Evolutionary conservation across 2,329 filamentous ascomycete genomes (phyloP), one percentile per base, ranked within the genome.

Genomic region (Kalmusia sp.): DNA sequence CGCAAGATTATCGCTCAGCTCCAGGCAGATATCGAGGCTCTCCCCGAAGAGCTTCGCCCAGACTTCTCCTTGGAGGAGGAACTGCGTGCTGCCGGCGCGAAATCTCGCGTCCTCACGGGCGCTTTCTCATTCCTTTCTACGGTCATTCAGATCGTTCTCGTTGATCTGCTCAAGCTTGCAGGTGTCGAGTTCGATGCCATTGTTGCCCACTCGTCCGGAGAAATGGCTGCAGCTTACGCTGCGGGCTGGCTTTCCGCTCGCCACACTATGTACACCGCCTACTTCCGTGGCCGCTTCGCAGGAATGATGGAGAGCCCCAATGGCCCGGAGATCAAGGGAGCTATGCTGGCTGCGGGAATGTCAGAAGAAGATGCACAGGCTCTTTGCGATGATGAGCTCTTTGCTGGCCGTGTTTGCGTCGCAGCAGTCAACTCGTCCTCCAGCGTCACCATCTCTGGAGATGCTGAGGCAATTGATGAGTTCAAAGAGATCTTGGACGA

Each of bases 171-270:
- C 1, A 15, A 17, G 2, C 11, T 17, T 21, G 58, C 47, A 37
- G 44, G 51, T n/a, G 45, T 65, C 9, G 19, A 30, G n/a, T 55
- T 58, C 15, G 22, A 34, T 33, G 48, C 39, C 12, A 54, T 59
- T 12, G 53, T 60, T 14, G 63, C 55, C 1, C 63, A 65, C 31
- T 64, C 61, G 6, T 54, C 47, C 31, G 63, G 61, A n/a, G 63
- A 65, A 39, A 74, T 77, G 6, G 76, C 73, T 1, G 77, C 76
- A 1, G 65, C 72, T 1, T 77, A 78, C 25, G 67, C 67, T 12
- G 67, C 64, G 7, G 73, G 71, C 1, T 59, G 21, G 21, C n/a
- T 60, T 2, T 67, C 61, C 0, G 45, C 46, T 2, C 14, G 21
- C 8, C 57, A 65, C 14, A 62, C 64, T 9, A 63, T 69, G n/a